phyloP scores from a whole-genome alignment of 495 filamentous ascomycete genomes.

The Podospora anserina region DNA sequence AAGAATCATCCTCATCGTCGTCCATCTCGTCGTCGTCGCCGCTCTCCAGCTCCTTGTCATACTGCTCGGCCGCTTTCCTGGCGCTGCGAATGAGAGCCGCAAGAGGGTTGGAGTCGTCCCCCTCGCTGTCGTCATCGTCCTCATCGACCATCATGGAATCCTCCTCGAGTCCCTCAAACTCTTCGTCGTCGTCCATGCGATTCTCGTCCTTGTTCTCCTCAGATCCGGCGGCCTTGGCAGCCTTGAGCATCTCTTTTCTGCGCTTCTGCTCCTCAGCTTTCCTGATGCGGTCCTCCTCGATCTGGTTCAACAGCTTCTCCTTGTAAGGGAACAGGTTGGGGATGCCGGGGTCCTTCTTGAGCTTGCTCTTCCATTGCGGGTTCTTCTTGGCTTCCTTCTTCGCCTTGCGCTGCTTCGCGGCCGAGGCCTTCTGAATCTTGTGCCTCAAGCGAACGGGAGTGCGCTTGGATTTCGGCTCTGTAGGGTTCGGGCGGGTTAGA shows the following conservation, averaged over 20 bases:
- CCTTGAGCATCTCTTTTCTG: conserved; percentile 67
- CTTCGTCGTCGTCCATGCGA: conserved; percentile 41
- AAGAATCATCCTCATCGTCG: conserved; percentile 56
- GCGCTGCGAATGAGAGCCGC: conserved; percentile 91
- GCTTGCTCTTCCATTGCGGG: conserved; percentile 85
- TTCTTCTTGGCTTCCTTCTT: conserved; percentile 91
- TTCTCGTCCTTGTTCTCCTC: conserved; percentile 40
- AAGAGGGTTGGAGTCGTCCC: conserved; percentile 72
- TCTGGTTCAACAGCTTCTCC: conserved; percentile 87
- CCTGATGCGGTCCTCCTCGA: conserved; percentile 77
- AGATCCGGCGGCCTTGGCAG: conserved; percentile 48
- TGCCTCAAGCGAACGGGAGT: conserved; percentile 81
- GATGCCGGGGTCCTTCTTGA: conserved; percentile 97
- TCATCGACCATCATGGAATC: conserved; percentile 41
- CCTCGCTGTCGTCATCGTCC: conserved; percentile 47
- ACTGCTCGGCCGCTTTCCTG: conserved; percentile 76
- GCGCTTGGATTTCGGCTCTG: conserved; percentile 94
- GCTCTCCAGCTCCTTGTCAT: conserved; percentile 60
- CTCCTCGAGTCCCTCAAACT: conserved; percentile 29
- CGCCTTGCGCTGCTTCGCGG: conserved; percentile 83
- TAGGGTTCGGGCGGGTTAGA: not conserved
- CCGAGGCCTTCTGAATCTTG: conserved; percentile 93
- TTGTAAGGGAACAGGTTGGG: conserved; percentile 98
- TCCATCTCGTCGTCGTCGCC: conserved; percentile 58
- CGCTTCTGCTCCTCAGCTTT: conserved; percentile 76